phyloP scores from a whole-genome alignment of 331 rosid species.

The Malus hybrid region DNA sequence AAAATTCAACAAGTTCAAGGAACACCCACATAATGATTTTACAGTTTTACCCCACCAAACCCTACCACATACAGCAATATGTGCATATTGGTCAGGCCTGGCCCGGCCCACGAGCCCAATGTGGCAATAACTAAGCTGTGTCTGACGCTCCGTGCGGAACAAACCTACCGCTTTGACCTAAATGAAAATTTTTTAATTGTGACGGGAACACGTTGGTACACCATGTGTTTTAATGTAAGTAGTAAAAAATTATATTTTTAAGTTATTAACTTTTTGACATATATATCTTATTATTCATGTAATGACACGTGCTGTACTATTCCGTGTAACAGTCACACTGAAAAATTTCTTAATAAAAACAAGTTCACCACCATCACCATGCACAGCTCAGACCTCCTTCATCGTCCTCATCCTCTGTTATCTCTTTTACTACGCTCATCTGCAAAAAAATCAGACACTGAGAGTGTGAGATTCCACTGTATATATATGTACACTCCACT shows the following conservation, averaged over 20 bases:
- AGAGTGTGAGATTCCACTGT: background rate
- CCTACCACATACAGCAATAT: background rate
- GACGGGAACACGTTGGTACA: too few relatives aligned
- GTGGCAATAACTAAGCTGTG: background rate
- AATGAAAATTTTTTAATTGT: too few relatives aligned
- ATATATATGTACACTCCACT: background rate
- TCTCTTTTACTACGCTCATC: background rate
- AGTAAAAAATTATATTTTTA: too few relatives aligned
- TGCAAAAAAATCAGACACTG: background rate
- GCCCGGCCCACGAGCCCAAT: background rate
- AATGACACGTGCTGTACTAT: too few relatives aligned
- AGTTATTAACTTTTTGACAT: too few relatives aligned
- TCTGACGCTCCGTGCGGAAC: background rate
- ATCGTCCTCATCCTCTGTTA: background rate
- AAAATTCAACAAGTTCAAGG: background rate
- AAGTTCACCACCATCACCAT: background rate
- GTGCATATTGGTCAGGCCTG: background rate
- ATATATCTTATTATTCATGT: too few relatives aligned
- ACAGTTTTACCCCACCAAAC: background rate
- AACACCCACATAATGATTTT: background rate
- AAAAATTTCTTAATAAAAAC: background rate
- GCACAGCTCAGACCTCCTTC: background rate
- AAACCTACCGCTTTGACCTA: background rate
- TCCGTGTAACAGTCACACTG: too few relatives aligned
- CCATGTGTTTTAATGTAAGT: too few relatives aligned